Base-by-base conservation (phyloP, 129 eudicot species). In the Logfia minima region DNA sequence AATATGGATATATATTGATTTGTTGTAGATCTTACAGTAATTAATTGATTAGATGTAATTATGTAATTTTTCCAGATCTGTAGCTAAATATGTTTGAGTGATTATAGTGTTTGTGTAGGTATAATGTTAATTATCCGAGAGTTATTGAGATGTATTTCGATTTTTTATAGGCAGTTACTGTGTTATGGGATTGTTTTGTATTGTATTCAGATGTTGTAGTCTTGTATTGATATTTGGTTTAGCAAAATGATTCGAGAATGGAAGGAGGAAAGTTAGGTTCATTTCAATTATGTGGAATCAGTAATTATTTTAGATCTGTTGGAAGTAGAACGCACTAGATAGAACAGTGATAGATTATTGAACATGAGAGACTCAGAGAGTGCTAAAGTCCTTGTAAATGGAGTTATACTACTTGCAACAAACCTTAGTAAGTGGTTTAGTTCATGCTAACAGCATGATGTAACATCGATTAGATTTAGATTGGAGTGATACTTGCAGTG, bases 41-140 rank as follows among this genome's bases (percentile, higher is more conserved):
- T 28, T 26, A 19, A 17, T 16, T 64, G 74, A 45, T 72, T 8
- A 51, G 72, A 28, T 72, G 6, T 16, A 51, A 4, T 2, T 56
- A 14, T 48, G 55, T 4, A 14, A 45, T 32, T 79, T n/a, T 59
- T 9, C 37, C 17, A 63, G 83, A 79, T 79, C 72, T 34, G 39
- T 63, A 21, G 37, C 28, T n/a, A 22, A 62, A 60, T 66, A 31
- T 71, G 77, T 22, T 69, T 78, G 53, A 4, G 61, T 58, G 16
- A 51, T 5, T 61, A 23, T 61, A 60, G 64, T 8, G 17, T 4
- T 71, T 55, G 14, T 59, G 21, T 29, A 18, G 32, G 7, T 53
- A 16, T 70, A 29, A 29, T 61, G 24, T 11, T 45, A 45, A 79
- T 60, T 26, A 41, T 14, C 16, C 32, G 65, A 26, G 71, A 61